Evolutionary conservation across 202 grass and related monocot species (phyloP).

Genomic region (Digitaria exilis): DNA sequence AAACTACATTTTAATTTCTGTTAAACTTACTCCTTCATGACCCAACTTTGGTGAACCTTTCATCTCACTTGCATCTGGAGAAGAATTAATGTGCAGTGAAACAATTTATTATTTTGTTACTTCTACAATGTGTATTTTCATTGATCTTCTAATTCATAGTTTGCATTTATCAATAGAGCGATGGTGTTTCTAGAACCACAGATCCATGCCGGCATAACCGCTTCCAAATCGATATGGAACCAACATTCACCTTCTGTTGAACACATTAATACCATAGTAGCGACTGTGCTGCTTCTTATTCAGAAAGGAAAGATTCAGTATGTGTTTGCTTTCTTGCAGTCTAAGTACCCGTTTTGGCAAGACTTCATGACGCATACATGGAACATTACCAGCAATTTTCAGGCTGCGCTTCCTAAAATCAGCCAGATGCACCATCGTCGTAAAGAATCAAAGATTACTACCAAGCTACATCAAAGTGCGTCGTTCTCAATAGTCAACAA

Average conservation of each 20-base stretch:
- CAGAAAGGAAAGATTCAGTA: too few relatives aligned
- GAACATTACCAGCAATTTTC: constrained; percentile 59
- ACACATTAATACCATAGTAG: too few relatives aligned
- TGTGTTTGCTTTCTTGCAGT: too few relatives aligned
- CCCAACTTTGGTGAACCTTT: neutral
- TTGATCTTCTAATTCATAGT: too few relatives aligned
- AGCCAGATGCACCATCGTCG: constrained; percentile 54
- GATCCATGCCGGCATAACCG: constrained; percentile 44
- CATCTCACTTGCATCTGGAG: neutral
- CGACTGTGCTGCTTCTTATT: too few relatives aligned
- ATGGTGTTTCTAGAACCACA: constrained; percentile 75
- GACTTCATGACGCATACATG: constrained; percentile 61
- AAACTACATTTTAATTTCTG: neutral
- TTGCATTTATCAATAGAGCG: constrained; percentile 43
- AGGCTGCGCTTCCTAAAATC: constrained; percentile 61
- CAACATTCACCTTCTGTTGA: too few relatives aligned
- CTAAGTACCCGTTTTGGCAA: constrained; percentile 55
- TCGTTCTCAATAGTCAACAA: neutral
- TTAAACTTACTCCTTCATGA: neutral
- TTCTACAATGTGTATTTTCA: too few relatives aligned
- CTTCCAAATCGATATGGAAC: constrained; percentile 75
- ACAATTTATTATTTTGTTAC: too few relatives aligned
- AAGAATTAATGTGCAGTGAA: neutral
- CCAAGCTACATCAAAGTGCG: neutral
- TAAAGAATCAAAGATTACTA: neutral